Conservation (phyloP, 2,329 filamentous ascomycete species). For the Arachnomyces sp. region DNA sequence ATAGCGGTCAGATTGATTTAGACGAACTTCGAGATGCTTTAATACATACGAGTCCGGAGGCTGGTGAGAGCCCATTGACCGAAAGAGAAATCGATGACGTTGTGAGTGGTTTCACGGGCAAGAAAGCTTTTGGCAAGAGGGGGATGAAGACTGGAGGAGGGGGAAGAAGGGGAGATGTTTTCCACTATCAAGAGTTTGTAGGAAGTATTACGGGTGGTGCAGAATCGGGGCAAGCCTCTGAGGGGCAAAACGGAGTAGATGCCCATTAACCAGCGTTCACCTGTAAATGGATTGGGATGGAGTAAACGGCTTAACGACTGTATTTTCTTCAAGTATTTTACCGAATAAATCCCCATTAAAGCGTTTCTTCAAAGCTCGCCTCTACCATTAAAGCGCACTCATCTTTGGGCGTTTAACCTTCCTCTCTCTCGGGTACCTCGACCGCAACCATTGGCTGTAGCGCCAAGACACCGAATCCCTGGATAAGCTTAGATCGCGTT, state of each 20-base stretch:
- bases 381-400: too few species aligned
- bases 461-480: conserved; percentile 1
- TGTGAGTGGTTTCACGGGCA: conserved; percentile 75
- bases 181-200: conserved; percentile 90
- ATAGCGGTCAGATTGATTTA: conserved; percentile 85
- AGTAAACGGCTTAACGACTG: too few species aligned
- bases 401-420: too few species aligned
- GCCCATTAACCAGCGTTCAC: neutral
- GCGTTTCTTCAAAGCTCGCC: too few species aligned
- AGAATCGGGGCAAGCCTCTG: conserved; percentile 19
- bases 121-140: conserved; percentile 66
- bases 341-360: too few species aligned
- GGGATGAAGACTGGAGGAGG: conserved; percentile 39
- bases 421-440: too few species aligned
- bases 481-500: too few species aligned
- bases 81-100: conserved; percentile 75
- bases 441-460: neutral
- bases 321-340: too few species aligned
- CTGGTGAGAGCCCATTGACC: conserved; percentile 54
- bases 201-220: conserved; percentile 52
- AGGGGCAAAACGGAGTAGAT: neutral
- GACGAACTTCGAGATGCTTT: conserved; percentile 74
- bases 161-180: conserved; percentile 70
- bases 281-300: conserved; percentile 1
- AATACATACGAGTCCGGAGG: conserved; percentile 70